Evolutionary conservation across 257 asterid genomes (phyloP), one percentile per base, ranked within the genome.

Genomic region (Jacaranda copaia): DNA sequence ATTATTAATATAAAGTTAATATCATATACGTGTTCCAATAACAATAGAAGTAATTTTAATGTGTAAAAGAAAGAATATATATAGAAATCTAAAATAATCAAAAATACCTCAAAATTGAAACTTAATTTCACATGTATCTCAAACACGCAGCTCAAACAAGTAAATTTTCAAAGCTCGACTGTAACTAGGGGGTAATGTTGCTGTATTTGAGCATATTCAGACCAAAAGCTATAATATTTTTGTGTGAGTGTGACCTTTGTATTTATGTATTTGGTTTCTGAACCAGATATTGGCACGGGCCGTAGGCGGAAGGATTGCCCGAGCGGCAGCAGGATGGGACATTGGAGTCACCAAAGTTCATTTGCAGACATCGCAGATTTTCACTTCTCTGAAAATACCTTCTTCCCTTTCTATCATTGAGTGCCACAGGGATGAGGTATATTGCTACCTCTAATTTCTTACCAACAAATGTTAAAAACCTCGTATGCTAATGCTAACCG

Each of bases 371-470:
- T 85, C 93, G 5, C 84, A 68, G 55, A 76, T 80, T 13, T 85
- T 84, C 82, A 70, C 86, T 8, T 72, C 88, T 59, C 68, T 90
- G 59, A 83, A 85, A 18, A 36, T 87, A 62, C 96, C 98, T 12
- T 19, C 83, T 39, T 82, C 77, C 32, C 79, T 92, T 38, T 81
- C 89, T 3, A 39, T 92, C 74, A 83, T 92, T 0, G 90, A 92
- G 79, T 87, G 90, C 88, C 98, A 92, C 71, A 82, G 84, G 3
- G 98, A 92, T 42, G 97, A 92, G 96, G 97, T 89, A 69, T 25
- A 20, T 8, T 48, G 3, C 65, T 56, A 2, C 5, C 5, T n/a
- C 42, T 14, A 12, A 2, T 59, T 59, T 0, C 40, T 25, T 12
- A n/a, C 10, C 42, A 16, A 14, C 42, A 3, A 43, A 5, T 6